Conservation (phyloP, 345 rosid species). For the Bruguiera sexangula region DNA sequence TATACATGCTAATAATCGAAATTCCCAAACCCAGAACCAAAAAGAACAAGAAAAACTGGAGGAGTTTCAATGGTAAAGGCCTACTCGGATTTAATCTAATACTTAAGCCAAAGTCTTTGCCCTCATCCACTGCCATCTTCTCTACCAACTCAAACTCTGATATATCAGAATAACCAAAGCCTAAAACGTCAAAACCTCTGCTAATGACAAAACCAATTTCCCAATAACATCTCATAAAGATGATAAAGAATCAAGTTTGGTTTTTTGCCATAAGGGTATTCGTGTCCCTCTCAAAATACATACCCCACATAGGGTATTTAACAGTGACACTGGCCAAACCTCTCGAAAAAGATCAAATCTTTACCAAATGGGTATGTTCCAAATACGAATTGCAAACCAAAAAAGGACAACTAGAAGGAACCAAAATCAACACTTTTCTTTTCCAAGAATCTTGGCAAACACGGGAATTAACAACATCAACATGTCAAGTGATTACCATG, state of each 20-base stretch:
- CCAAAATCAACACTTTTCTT: not conserved
- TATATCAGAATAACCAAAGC: not conserved
- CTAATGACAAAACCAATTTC: not conserved
- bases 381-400: not conserved
- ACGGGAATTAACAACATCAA: constrained; percentile 1
- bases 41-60: constrained; percentile 28
- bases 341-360: constrained; percentile 1
- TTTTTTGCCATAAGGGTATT: not conserved
- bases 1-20: constrained; percentile 29
- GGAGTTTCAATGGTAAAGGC: constrained; percentile 28
- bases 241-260: not conserved
- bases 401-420: not conserved
- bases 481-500: not conserved
- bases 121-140: constrained; percentile 18
- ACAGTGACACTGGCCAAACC: not conserved
- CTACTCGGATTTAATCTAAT: constrained; percentile 17
- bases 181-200: not conserved
- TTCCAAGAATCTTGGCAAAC: not conserved
- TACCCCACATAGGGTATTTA: not conserved
- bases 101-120: constrained; percentile 14
- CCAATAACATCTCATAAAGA: not conserved
- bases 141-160: not conserved
- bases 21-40: constrained; percentile 34
- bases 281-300: not conserved
- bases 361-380: constrained; percentile 2